Evolutionary conservation across 768 basidiomycete species (phyloP).

Genomic region (Amanita fuliginea): DNA sequence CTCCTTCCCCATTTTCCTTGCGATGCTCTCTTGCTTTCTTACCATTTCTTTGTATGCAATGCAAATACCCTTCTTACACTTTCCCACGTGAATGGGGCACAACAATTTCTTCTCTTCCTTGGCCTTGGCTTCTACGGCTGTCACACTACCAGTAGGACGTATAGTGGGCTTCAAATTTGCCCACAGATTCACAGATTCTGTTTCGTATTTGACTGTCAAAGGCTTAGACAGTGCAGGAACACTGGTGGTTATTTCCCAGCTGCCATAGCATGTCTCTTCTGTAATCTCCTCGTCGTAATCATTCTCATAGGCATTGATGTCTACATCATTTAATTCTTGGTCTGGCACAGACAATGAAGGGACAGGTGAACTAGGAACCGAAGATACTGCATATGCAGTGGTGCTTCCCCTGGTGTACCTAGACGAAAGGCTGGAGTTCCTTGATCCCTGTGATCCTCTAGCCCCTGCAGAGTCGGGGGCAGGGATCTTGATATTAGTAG

Average conservation of each 20-base stretch:
- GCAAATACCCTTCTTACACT: slow-evolving; percentile 1
- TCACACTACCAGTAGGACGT: neutral
- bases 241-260: neutral
- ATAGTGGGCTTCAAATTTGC: neutral
- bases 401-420: neutral
- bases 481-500: neutral
- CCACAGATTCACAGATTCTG: neutral
- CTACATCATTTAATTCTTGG: neutral
- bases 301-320: neutral
- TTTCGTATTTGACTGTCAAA: neutral
- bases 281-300: slow-evolving; percentile 1
- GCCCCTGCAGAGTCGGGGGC: neutral
- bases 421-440: neutral
- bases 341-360: neutral
- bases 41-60: neutral
- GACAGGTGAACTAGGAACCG: neutral
- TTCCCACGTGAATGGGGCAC: slow-evolving; percentile 1
- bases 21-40: neutral
- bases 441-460: neutral
- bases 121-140: neutral
- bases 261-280: neutral
- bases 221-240: neutral
- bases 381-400: neutral
- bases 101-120: neutral
- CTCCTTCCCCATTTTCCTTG: neutral